Evolutionary conservation across 129 eudicot species (phyloP).

Genomic region (Flaveria sonorensis): DNA sequence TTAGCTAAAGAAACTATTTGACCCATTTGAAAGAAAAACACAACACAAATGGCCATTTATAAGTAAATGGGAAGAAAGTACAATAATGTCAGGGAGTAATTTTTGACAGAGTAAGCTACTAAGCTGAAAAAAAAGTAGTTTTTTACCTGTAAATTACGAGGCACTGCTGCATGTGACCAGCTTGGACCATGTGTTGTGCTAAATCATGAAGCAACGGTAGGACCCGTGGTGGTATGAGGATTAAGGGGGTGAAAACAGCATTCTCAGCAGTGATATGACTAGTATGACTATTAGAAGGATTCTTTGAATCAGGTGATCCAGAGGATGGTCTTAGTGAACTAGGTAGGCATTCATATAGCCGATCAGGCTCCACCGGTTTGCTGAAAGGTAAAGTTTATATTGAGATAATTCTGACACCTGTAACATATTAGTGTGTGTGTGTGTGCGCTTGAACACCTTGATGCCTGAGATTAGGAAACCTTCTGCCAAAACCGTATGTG

Average conservation of each 20-base stretch:
- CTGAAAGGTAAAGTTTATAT: constrained; percentile 42
- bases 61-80: neutral
- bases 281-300: constrained; percentile 55
- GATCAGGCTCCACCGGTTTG: constrained; percentile 92
- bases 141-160: constrained; percentile 78
- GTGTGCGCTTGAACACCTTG: neutral
- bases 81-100: neutral
- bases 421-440: neutral
- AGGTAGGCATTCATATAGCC: constrained; percentile 94
- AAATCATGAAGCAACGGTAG: constrained; percentile 91
- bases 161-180: constrained; percentile 76
- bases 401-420: neutral
- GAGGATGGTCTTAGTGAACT: constrained; percentile 90
- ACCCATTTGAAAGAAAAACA: neutral
- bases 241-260: constrained; percentile 80
- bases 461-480: neutral
- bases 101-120: neutral
- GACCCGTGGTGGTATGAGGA: constrained; percentile 87
- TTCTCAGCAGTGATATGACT: constrained; percentile 60
- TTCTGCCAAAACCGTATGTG: neutral
- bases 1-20: neutral
- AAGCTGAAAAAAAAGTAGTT: neutral
- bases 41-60: neutral
- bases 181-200: constrained; percentile 93
- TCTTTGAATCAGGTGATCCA: constrained; percentile 78